Evolutionary conservation across 208 protist species (phyloP).

Genomic region (Leishmania arabica): DNA sequence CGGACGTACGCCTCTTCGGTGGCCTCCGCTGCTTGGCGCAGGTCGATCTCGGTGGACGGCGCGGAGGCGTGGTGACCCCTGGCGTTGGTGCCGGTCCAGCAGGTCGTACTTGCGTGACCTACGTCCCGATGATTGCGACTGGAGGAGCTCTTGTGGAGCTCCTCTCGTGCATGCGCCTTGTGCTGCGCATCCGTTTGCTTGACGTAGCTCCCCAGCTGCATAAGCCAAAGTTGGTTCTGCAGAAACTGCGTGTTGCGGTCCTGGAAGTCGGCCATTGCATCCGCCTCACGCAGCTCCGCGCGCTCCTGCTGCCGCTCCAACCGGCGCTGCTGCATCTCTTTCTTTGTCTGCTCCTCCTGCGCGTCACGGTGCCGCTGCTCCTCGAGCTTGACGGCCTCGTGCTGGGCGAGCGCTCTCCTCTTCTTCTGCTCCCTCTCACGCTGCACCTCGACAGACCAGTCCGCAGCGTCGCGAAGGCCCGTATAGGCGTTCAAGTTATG

Average conservation of each 20-base stretch:
- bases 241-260: slow-evolving; percentile 24
- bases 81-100: not conserved
- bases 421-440: slow-evolving; percentile 25
- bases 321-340: slow-evolving; percentile 14
- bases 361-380: slow-evolving; percentile 23
- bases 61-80: not conserved
- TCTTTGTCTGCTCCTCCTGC: slow-evolving; percentile 17
- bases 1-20: slow-evolving; percentile 32
- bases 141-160: slow-evolving; percentile 13
- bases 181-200: slow-evolving; percentile 11
- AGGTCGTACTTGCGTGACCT: not conserved
- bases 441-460: slow-evolving; percentile 26
- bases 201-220: slow-evolving; percentile 14
- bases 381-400: slow-evolving; percentile 26
- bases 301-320: slow-evolving; percentile 24
- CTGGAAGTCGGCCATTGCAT: slow-evolving; percentile 20
- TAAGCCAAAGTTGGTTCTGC: slow-evolving; percentile 24
- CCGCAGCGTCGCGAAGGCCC: slow-evolving; percentile 28
- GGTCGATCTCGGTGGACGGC: slow-evolving; percentile 12
- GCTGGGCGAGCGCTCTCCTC: slow-evolving; percentile 16
- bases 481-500: slow-evolving; percentile 25
- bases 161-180: slow-evolving; percentile 13
- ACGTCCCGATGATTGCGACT: not conserved
- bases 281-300: slow-evolving; percentile 6
- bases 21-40: slow-evolving; percentile 18